Conservation (phyloP, 2,329 filamentous ascomycete genomes). For the Sarocladium oryzae region DNA sequence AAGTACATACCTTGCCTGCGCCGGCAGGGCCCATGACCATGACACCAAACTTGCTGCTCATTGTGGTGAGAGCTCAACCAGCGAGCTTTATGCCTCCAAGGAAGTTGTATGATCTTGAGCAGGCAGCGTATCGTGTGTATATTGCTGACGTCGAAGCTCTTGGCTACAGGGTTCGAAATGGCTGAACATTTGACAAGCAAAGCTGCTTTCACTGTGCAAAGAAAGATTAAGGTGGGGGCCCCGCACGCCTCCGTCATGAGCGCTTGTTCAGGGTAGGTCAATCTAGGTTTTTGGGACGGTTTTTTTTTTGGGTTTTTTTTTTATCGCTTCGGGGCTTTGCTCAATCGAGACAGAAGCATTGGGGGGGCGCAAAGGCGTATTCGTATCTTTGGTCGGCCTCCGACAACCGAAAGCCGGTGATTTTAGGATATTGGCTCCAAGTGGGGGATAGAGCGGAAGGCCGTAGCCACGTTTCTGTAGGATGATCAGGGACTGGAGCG, state of each 20-base stretch:
- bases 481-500: constrained; percentile 2
- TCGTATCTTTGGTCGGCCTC: constrained; percentile 1
- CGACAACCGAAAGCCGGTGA: constrained; percentile 1
- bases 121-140: too few relatives aligned
- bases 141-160: too few relatives aligned
- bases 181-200: neutral
- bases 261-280: neutral
- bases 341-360: neutral
- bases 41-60: constrained; percentile 89
- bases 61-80: constrained; percentile 17
- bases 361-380: neutral
- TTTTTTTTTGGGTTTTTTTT: neutral
- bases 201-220: constrained; percentile 8
- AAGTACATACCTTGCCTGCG: constrained; percentile 87
- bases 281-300: neutral
- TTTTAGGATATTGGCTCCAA: neutral
- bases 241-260: neutral
- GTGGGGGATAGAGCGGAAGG: neutral
- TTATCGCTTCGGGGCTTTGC: neutral
- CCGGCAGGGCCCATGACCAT: constrained; percentile 96
- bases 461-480: constrained; percentile 1
- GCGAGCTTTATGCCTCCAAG: neutral
- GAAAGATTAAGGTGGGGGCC: constrained; percentile 6
- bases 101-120: too few relatives aligned
- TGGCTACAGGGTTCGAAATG: neutral